Percentiles rank a stretch among this genome's conserved stretches.
Evolutionary conservation across 1,284 basidiomycete species (phyloP).

Genomic region (Apiotrichum porosum): DNA sequence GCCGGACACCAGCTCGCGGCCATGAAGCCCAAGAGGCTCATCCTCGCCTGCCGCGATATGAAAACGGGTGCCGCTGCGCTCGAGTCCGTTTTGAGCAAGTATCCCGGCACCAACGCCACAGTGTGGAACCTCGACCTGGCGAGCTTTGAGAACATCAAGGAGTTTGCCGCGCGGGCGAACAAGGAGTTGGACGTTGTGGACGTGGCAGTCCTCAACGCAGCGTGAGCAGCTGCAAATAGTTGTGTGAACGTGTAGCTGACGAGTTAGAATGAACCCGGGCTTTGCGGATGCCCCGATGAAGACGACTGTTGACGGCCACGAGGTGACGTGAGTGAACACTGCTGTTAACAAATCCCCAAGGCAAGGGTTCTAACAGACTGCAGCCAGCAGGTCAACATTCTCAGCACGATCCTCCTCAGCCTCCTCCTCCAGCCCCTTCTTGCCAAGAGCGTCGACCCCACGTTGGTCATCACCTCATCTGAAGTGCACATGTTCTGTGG

Average conservation of each 20-base stretch:
- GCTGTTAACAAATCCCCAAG: no score
- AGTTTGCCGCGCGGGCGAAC: conserved; percentile 2
- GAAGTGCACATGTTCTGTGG: conserved; percentile 12
- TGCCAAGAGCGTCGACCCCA: conserved; percentile 1
- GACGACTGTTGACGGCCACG: conserved; percentile 11
- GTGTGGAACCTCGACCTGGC: conserved; percentile 19
- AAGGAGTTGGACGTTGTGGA: conserved; percentile 1
- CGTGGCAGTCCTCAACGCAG: conserved; percentile 12
- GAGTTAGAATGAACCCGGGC: neutral
- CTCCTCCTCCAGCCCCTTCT: conserved; percentile 20
- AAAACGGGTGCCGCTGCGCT: conserved; percentile 6
- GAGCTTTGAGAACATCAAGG: conserved; percentile 9
- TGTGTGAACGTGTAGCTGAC: neutral
- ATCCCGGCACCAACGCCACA: conserved; percentile 8
- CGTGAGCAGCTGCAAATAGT: neutral
- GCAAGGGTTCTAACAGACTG: neutral
- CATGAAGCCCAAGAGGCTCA: conserved; percentile 11
- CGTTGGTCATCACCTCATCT: conserved; percentile 13
- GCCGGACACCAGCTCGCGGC: conserved; percentile 13
- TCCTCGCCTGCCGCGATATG: conserved; percentile 21
- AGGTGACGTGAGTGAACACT: conserved; percentile 11
- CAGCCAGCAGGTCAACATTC: conserved; percentile 18
- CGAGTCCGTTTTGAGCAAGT: conserved; percentile 2
- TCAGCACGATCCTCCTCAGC: conserved; percentile 19
- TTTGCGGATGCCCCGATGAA: neutral